Evolutionary conservation across 2,329 filamentous ascomycete species (phyloP).

Genomic region (Cladosporium sp.): DNA sequence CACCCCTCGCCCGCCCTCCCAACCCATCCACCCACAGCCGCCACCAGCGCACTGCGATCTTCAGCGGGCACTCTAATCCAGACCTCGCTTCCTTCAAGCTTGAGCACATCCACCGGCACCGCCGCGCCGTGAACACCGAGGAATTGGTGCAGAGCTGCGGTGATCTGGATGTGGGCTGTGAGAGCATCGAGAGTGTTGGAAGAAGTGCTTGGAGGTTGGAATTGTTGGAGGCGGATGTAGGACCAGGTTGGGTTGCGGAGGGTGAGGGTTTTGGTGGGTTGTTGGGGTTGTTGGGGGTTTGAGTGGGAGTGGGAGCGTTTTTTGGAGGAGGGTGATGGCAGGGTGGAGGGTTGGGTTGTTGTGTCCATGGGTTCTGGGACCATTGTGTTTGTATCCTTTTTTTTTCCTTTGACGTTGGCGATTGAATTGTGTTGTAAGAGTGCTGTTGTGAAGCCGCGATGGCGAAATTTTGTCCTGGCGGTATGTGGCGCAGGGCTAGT

Average conservation of each 20-base stretch:
- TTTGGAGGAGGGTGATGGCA: neutral
- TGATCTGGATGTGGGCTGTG: conserved; percentile 63
- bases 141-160: conserved; percentile 64
- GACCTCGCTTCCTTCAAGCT: conserved; percentile 55
- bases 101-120: conserved; percentile 70
- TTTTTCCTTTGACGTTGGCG: neutral
- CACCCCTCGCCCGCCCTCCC: conserved; percentile 49
- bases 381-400: neutral
- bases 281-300: neutral
- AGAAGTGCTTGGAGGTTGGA: conserved; percentile 20
- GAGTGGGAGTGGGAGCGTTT: neutral
- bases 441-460: neutral
- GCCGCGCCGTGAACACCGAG: conserved; percentile 68
- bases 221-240: conserved; percentile 46
- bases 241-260: conserved; percentile 41
- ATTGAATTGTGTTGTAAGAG: neutral
- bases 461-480: neutral
- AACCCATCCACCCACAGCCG: conserved; percentile 66
- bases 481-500: too few species aligned
- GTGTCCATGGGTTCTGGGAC: conserved; percentile 1
- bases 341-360: neutral
- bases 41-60: conserved; percentile 62
- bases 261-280: conserved; percentile 30
- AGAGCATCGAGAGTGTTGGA: conserved; percentile 56
- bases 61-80: conserved; percentile 66